phyloP scores from a whole-genome alignment of 768 basidiomycete species.

The Clathrus columnatus region DNA sequence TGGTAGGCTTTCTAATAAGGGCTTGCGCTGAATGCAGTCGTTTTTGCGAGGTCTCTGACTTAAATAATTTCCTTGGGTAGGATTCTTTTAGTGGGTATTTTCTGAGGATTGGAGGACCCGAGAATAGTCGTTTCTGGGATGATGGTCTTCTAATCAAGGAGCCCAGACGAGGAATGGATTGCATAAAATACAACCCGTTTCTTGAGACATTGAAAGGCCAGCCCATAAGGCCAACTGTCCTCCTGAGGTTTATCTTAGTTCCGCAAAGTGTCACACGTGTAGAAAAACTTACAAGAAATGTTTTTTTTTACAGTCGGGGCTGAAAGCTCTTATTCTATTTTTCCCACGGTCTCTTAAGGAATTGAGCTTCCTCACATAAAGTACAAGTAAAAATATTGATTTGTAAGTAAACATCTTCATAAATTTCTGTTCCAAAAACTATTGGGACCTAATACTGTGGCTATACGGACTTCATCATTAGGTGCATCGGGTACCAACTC shows the following conservation, averaged over 20 bases:
- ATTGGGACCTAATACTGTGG: not conserved
- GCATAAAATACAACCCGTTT: not conserved
- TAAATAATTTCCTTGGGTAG: not conserved
- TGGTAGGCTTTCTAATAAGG: not conserved
- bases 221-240: not conserved
- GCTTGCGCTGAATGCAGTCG: not conserved
- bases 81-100: not conserved
- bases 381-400: too few relatives aligned
- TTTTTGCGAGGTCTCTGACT: not conserved
- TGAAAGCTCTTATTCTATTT: not conserved
- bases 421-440: conserved; percentile 3
- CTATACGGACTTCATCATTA: not conserved
- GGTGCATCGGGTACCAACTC: not conserved
- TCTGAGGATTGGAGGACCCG: not conserved
- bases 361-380: too few relatives aligned
- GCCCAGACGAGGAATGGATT: not conserved
- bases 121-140: conserved; percentile 4
- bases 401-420: not conserved
- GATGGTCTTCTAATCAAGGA: not conserved
- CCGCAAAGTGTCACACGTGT: not conserved
- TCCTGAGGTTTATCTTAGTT: not conserved
- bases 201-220: conserved; percentile 6
- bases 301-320: not conserved
- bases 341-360: not conserved
- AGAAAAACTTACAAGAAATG: not conserved